Base-by-base conservation (phyloP, 352 stramenopile genomes). In the Phytophthora pini region DNA sequence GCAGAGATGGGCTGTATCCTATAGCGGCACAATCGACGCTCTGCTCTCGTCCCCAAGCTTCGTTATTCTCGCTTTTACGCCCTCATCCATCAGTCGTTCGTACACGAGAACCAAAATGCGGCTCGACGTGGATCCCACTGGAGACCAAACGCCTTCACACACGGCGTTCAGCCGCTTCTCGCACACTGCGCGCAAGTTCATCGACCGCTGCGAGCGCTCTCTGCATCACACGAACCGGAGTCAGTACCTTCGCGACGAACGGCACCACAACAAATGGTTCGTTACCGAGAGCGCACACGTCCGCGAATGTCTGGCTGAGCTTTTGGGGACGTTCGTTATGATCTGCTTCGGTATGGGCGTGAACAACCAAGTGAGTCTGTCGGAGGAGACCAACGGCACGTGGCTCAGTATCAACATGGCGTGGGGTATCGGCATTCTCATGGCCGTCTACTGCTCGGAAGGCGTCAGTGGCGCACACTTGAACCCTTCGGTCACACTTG, bases 181-280 rank as follows among this genome's bases (percentile, higher is more conserved):
- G 6, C 45, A 49, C 22, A 61, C 22, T 5, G 55, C 43, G 26
- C 53, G 43, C 20, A 48, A 57, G 7, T 62, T 68, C 52, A 46
- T 68, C 45, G 61, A 69, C 45, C 61, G 40, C 4, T 70, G 61
- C 46, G 61, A 70, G 12, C 54, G 61, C 8, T 58, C 61, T 2
- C 40, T 70, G 1, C 61, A 70, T 34, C 61, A 53, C 40, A 70
- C 61, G 7, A 70, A 70, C 54, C 61, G 61, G 32, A 70, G 61
- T 9, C 61, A 60, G 13, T 70, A 50, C 54, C 24, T 27, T 2
- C 61, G 27, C 7, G 54, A 60, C 27, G 54, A 64, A 50, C 24
- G 55, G 2, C 61, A 70, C 2, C 54, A 60, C 39, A 54, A 22
- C 3, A 59, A 70, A 13, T 70, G 61, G 61, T 70, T 70, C 10